phyloP scores from a whole-genome alignment of 331 rosid genomes.

The Rhamnella rubrinervis region DNA sequence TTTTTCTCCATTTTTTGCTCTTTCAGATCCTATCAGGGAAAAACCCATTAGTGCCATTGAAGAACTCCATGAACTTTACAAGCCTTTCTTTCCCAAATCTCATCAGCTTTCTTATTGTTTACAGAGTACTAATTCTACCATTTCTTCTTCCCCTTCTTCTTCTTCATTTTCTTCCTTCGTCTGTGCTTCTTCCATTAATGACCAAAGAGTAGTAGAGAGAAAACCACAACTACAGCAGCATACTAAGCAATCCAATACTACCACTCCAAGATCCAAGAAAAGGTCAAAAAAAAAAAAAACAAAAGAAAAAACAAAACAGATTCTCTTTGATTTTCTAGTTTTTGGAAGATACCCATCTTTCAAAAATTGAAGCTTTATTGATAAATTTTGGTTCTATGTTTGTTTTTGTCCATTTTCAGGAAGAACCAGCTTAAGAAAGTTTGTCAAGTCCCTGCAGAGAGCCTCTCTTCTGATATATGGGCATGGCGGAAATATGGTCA shows the following conservation, averaged over 20 bases:
- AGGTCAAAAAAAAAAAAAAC: constrained; percentile 38
- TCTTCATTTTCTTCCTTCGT: constrained; percentile 26
- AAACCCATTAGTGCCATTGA: constrained; percentile 29
- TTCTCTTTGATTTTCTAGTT: constrained; percentile 1
- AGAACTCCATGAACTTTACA: constrained; percentile 78
- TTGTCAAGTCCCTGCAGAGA: constrained; percentile 78
- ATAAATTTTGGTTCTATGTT: constrained; percentile 9
- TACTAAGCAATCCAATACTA: constrained; percentile 34
- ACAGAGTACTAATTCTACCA: constrained; percentile 24
- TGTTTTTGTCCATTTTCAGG: constrained; percentile 35
- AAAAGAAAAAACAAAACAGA: background rate
- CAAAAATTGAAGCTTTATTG: background rate
- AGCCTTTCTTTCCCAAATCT: constrained; percentile 71
- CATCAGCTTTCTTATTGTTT: constrained; percentile 22
- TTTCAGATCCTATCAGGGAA: constrained; percentile 46
- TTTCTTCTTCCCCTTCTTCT: constrained; percentile 15
- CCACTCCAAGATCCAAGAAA: constrained; percentile 76
- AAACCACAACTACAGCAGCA: constrained; percentile 28
- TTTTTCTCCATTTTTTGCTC: constrained; percentile 34
- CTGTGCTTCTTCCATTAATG: constrained; percentile 17
- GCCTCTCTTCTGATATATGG: constrained; percentile 86
- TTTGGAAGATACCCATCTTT: background rate
- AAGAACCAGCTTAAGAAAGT: constrained; percentile 88
- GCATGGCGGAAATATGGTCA: constrained; percentile 99
- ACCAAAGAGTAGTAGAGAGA: constrained; percentile 21